Percentiles rank a stretch among this genome's conserved stretches.
These are phyloP conservation scores for Nakazawaea holstii DNA, from an alignment of 805 yeast genomes.

Conservation along the genomic window DNA sequence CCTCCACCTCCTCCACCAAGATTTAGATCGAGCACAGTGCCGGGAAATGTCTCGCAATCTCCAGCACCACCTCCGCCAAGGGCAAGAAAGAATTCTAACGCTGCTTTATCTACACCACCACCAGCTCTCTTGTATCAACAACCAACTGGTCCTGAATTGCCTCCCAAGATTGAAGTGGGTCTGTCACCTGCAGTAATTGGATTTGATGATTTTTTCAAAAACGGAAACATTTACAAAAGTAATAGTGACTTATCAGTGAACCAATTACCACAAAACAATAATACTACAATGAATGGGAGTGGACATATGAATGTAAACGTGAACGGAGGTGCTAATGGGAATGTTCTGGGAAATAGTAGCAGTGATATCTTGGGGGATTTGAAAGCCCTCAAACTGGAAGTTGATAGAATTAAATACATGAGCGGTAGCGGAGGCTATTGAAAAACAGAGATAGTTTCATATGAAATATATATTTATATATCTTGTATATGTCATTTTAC, in stretches of 20 bases:
- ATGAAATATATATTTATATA: too few species aligned
- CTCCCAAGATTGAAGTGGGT: constrained; percentile 9
- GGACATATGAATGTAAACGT: not conserved
- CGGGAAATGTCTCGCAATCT: constrained; percentile 29
- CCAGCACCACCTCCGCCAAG: constrained; percentile 30
- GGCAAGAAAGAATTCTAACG: constrained; percentile 13
- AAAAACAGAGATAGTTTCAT: not conserved
- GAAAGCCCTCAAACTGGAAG: constrained; percentile 64
- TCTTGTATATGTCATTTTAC: not conserved
- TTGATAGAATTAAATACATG: constrained; percentile 47
- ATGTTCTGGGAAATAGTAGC: not conserved
- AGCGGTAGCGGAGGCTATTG: constrained; percentile 23
- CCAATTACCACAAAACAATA: not conserved
- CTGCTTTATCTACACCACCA: constrained; percentile 4
- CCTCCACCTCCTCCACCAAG: constrained; percentile 15
- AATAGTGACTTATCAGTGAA: not conserved
- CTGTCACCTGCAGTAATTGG: constrained; percentile 13
- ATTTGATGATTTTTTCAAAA: constrained; percentile 11
- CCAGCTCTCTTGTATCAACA: constrained; percentile 4
- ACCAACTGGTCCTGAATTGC: constrained; percentile 2
- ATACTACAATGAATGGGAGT: not conserved
- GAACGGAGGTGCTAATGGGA: too few species aligned
- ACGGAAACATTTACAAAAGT: constrained; percentile 8
- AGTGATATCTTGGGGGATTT: constrained; percentile 56
- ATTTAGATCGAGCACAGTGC: constrained; percentile 18